Percentiles rank a stretch among this genome's conserved stretches.
Conservation (phyloP, 1,284 basidiomycete genomes). For the Apiotrichum laibachii region DNA sequence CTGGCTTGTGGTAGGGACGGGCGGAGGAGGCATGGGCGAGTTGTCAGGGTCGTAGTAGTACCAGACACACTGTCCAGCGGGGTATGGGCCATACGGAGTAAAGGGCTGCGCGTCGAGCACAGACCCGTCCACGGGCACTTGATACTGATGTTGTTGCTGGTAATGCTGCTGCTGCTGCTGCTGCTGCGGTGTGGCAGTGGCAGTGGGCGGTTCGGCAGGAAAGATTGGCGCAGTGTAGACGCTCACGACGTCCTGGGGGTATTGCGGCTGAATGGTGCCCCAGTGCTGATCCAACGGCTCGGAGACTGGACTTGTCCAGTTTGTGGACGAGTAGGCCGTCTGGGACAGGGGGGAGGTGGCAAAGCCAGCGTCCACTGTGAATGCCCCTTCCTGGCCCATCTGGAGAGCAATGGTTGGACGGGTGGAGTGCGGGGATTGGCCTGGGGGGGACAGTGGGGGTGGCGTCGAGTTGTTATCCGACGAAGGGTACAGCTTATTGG, state of each 20-base stretch:
- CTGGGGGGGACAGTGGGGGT: neutral
- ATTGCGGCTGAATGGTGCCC: neutral
- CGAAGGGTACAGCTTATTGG: neutral
- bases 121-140: too few relatives aligned
- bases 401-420: neutral
- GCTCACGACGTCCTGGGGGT: constrained; percentile 1
- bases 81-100: constrained; percentile 1
- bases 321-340: neutral
- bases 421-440: neutral
- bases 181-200: neutral
- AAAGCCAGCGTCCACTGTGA: too few relatives aligned
- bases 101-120: neutral
- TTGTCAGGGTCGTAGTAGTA: constrained; percentile 7
- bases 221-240: neutral
- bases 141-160: neutral
- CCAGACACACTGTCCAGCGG: constrained; percentile 1
- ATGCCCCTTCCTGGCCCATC: too few relatives aligned
- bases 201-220: neutral
- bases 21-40: constrained; percentile 4
- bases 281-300: neutral
- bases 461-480: neutral
- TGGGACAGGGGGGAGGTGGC: neutral
- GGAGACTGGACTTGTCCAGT: neutral
- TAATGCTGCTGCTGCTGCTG: neutral
- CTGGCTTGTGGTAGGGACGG: neutral